Conservation (phyloP, 2,329 filamentous ascomycete genomes). For the Bipolaris zeicola region DNA sequence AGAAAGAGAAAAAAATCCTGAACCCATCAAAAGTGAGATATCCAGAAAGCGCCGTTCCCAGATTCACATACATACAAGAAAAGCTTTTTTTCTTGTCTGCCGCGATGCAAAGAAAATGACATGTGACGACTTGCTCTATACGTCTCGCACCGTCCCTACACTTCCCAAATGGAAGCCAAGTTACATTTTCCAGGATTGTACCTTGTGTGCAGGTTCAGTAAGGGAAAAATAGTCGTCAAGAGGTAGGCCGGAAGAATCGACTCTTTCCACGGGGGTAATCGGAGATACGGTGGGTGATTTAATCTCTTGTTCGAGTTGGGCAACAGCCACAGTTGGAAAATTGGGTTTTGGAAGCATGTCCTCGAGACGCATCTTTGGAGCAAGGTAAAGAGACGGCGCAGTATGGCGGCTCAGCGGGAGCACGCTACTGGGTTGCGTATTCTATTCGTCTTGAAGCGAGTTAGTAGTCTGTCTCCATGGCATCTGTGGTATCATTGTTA, state of each 20-base stretch:
- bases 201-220: no score
- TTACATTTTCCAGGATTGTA: background rate
- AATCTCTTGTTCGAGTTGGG: background rate
- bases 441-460: conserved; percentile 8
- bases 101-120: background rate
- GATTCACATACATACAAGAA: background rate
- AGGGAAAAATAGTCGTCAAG: no score
- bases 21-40: background rate
- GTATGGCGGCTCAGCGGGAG: background rate
- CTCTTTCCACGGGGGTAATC: background rate
- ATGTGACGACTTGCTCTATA: background rate
- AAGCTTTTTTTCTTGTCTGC: background rate
- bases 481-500: conserved; percentile 17
- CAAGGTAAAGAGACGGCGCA: background rate
- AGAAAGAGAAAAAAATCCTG: background rate
- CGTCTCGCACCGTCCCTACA: no score
- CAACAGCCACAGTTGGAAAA: background rate
- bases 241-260: background rate
- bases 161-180: background rate
- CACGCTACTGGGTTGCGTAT: background rate
- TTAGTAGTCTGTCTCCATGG: conserved; percentile 12
- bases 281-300: background rate
- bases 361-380: background rate
- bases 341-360: background rate
- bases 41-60: background rate